Conservation (phyloP, 371 early-diverging fungal genomes). For the Batrachochytrium dendrobatidis region DNA sequence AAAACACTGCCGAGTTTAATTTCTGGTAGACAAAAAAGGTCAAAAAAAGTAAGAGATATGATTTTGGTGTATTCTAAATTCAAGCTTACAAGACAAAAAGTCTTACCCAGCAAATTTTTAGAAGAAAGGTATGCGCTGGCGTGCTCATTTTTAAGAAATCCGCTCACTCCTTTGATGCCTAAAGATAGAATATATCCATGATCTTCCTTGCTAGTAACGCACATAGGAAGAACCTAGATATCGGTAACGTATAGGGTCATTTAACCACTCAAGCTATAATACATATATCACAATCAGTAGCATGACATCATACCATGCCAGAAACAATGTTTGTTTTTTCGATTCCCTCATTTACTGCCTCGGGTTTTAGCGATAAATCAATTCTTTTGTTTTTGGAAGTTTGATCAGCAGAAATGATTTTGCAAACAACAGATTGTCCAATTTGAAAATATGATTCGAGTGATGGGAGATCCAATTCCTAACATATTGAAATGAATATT, state of each 20-base stretch:
- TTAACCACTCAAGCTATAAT: too few relatives aligned
- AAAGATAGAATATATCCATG: slow-evolving; percentile 71
- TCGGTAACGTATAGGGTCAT: too few relatives aligned
- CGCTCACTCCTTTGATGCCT: slow-evolving; percentile 58
- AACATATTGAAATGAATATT: too few relatives aligned
- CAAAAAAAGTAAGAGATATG: too few relatives aligned
- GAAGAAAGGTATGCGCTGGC: neutral
- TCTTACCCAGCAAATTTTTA: neutral
- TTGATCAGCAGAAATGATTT: slow-evolving; percentile 40
- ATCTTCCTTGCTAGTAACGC: slow-evolving; percentile 68
- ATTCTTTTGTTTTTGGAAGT: slow-evolving; percentile 37
- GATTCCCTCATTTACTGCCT: slow-evolving; percentile 56
- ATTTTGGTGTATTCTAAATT: too few relatives aligned
- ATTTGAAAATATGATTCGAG: slow-evolving; percentile 52
- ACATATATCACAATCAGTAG: neutral
- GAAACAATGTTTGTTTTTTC: neutral
- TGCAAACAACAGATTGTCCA: slow-evolving; percentile 71
- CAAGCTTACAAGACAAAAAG: too few relatives aligned
- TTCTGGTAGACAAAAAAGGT: too few relatives aligned
- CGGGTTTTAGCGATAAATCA: slow-evolving; percentile 65
- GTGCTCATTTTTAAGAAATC: slow-evolving; percentile 50
- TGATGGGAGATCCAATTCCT: slow-evolving; percentile 45
- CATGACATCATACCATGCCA: slow-evolving; percentile 19
- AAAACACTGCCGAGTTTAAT: neutral
- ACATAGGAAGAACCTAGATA: slow-evolving; percentile 49